Base-by-base conservation (phyloP, 352 stramenopile genomes). In the Phytophthora constricta region DNA sequence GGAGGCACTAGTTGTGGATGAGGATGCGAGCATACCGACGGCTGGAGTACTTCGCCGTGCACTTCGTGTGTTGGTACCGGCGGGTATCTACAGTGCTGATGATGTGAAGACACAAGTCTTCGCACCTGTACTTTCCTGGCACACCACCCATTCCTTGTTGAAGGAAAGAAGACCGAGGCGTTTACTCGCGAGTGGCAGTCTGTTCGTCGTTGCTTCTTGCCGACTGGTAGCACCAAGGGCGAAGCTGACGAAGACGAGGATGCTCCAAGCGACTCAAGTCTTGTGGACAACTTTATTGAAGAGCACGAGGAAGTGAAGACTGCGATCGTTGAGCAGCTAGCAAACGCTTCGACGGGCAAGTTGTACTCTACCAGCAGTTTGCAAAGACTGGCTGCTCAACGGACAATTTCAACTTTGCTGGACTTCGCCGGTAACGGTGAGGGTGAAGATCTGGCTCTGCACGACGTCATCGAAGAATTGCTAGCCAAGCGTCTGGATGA, bases 391-490 rank as follows among this genome's bases (percentile, higher is more conserved):
- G 80, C 75, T 27, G 86, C 82, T 11, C 87, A 95, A 52, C 86
- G 89, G 4, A 76, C 76, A n/a, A 31, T 96, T 2, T 81, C 82
- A 26, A 84, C 87, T 19, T 59, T 96, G 41, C 80, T 95, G 3
- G 76, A 89, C 17, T 96, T 95, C 60, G 81, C 85, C 41, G 89
- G 89, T 9, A 94, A 92, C 46, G 89, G 89, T 27, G 80, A 91
- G 42, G 85, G 84, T 8, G 89, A 96, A 46, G 80, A 79, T 55
- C 49, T 96, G 31, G 84, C 83, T 13, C 70, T 95, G 25, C 78
- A 90, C 53, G 82, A 90, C 23, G 60, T 95, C 14, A 79, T 96
- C 17, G 67, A 93, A 37, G 74, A 89, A 1, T 51, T 76, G 39
- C 48, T 95, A 25, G 65, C 87, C 58, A 80, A 84, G 45, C 79